phyloP scores from a whole-genome alignment of 1,139 yeast genomes.

The Sugiyamaella pinicola region DNA sequence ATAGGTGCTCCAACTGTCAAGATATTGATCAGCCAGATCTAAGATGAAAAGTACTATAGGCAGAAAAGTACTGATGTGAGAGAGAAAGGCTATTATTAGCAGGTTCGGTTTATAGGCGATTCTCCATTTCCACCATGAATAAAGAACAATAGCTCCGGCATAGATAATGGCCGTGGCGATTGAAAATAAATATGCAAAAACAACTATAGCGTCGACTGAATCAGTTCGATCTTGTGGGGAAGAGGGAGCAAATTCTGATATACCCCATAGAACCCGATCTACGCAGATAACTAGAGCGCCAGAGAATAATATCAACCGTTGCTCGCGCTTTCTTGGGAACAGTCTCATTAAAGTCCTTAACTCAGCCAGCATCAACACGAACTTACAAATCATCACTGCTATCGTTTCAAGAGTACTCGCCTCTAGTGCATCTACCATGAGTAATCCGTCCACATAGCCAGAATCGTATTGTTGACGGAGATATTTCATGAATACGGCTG shows the following conservation, averaged over 20 bases:
- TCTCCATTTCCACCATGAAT: constrained; percentile 55
- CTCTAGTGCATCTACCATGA: constrained; percentile 20
- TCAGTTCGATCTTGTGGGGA: constrained; percentile 44
- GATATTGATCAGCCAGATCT: constrained; percentile 73
- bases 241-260: constrained; percentile 53
- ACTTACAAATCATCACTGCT: constrained; percentile 24
- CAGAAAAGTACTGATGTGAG: constrained; percentile 60
- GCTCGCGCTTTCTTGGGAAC: constrained; percentile 67
- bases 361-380: constrained; percentile 59
- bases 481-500: constrained; percentile 27
- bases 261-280: constrained; percentile 69
- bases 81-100: constrained; percentile 51
- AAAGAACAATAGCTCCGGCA: constrained; percentile 64
- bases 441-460: constrained; percentile 31
- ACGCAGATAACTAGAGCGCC: constrained; percentile 58
- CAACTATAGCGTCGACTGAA: constrained; percentile 48
- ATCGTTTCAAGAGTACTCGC: constrained; percentile 21
- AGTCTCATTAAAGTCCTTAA: constrained; percentile 69
- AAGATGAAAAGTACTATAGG: constrained; percentile 78
- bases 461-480: constrained; percentile 28
- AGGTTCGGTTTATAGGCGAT: constrained; percentile 52
- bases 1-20: constrained; percentile 71
- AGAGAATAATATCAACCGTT: constrained; percentile 57
- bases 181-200: constrained; percentile 70
- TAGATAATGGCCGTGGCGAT: constrained; percentile 73